Evolutionary conservation across 441 rosid species (phyloP).

Genomic region (Jatropha podagrica): DNA sequence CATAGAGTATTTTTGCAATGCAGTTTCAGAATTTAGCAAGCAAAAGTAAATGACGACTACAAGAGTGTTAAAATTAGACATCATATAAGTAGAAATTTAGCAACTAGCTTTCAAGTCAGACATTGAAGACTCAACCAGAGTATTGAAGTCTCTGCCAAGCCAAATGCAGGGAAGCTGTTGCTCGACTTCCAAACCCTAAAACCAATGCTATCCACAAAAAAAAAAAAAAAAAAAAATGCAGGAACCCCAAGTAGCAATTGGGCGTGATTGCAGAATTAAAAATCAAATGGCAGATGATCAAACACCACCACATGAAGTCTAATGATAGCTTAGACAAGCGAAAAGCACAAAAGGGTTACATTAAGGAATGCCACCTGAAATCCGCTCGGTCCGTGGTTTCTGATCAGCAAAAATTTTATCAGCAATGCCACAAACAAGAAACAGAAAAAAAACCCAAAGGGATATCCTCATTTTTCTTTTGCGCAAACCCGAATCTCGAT

Average conservation of each 20-base stretch:
- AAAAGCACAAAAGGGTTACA: background rate
- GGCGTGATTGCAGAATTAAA: background rate
- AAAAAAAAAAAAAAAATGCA: background rate
- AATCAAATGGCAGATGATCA: background rate
- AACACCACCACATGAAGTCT: background rate
- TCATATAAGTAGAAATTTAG: background rate
- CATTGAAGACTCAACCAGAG: background rate
- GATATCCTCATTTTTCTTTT: slow-evolving; percentile 36
- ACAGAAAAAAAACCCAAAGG: slow-evolving; percentile 29
- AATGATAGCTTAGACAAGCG: background rate
- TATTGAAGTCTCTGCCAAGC: background rate
- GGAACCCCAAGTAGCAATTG: background rate
- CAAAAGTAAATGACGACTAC: background rate
- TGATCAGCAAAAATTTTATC: slow-evolving; percentile 37
- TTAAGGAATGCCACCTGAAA: slow-evolving; percentile 50
- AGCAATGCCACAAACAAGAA: slow-evolving; percentile 31
- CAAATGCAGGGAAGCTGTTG: background rate
- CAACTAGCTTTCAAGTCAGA: background rate
- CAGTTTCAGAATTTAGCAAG: background rate
- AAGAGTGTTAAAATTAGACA: background rate
- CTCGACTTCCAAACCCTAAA: background rate
- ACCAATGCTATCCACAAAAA: no score
- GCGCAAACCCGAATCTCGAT: slow-evolving; percentile 1
- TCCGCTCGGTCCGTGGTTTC: slow-evolving; percentile 57
- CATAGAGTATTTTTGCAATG: background rate